Evolutionary conservation across 1,139 yeast genomes (phyloP).

Genomic region (Scheffersomyces stambukii): DNA sequence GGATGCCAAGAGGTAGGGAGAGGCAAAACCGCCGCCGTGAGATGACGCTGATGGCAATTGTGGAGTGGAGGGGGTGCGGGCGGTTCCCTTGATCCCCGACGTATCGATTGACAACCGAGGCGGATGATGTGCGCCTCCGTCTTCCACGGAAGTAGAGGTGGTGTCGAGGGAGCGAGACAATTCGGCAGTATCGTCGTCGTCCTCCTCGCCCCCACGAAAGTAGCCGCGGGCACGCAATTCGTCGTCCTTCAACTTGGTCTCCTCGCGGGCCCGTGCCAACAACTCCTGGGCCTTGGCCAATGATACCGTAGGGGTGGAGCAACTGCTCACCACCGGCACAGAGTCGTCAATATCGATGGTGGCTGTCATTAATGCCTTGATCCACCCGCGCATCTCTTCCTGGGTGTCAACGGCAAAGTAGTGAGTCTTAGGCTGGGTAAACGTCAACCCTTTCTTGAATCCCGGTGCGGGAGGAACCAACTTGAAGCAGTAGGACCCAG

Average conservation of each 20-base stretch:
- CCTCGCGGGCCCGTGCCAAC: constrained; percentile 76
- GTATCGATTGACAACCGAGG: constrained; percentile 38
- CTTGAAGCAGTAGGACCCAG: constrained; percentile 89
- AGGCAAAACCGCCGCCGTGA: constrained; percentile 51
- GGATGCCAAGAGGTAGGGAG: constrained; percentile 58
- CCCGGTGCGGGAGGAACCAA: constrained; percentile 98
- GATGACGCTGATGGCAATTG: constrained; percentile 17
- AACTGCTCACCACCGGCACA: constrained; percentile 91
- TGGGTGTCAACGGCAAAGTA: constrained; percentile 90
- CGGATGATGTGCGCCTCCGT: no score
- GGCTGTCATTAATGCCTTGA: constrained; percentile 91
- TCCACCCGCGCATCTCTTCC: constrained; percentile 94
- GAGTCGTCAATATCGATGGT: constrained; percentile 94
- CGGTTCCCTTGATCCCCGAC: not conserved
- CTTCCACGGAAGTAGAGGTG: constrained; percentile 7
- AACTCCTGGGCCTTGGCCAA: constrained; percentile 82
- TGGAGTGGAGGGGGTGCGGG: constrained; percentile 27
- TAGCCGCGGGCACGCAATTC: constrained; percentile 39
- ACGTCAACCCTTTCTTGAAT: constrained; percentile 87
- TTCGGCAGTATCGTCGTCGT: constrained; percentile 29
- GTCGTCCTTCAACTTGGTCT: constrained; percentile 59
- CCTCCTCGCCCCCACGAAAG: constrained; percentile 26
- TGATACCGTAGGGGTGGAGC: constrained; percentile 91
- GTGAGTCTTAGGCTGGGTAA: constrained; percentile 94
- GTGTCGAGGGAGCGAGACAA: no score